Evolutionary conservation across 345 rosid genomes (phyloP).

Genomic region (Syzygium aqueum): DNA sequence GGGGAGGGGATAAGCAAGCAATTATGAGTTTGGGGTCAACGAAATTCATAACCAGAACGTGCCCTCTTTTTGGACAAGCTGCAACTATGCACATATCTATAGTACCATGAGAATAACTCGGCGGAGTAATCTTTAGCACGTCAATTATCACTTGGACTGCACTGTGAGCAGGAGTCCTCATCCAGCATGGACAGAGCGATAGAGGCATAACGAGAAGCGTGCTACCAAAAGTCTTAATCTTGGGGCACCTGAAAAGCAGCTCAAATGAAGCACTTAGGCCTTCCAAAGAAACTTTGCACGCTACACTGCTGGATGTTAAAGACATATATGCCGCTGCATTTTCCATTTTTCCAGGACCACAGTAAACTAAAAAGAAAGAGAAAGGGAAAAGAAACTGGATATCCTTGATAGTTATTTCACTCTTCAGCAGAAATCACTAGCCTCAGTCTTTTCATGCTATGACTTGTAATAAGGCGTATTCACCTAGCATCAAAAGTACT

Average conservation of each 20-base stretch:
- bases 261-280: neutral
- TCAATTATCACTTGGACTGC: neutral
- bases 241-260: neutral
- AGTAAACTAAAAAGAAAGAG: neutral
- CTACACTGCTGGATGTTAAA: neutral
- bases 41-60: neutral
- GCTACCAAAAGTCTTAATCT: neutral
- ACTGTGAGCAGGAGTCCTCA: neutral
- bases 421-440: neutral
- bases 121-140: neutral
- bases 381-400: neutral
- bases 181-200: neutral
- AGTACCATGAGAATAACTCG: neutral
- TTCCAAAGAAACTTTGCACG: neutral
- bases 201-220: neutral
- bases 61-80: neutral
- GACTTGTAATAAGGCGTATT: neutral
- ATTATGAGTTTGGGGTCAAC: neutral
- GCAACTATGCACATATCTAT: neutral
- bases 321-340: neutral
- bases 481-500: neutral
- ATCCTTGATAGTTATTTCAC: neutral
- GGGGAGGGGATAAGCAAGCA: neutral
- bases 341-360: neutral
- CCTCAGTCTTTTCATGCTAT: neutral